These are phyloP conservation scores for Triglochin maritima DNA, from an alignment of 106 monocot species.

Conservation along the genomic window DNA sequence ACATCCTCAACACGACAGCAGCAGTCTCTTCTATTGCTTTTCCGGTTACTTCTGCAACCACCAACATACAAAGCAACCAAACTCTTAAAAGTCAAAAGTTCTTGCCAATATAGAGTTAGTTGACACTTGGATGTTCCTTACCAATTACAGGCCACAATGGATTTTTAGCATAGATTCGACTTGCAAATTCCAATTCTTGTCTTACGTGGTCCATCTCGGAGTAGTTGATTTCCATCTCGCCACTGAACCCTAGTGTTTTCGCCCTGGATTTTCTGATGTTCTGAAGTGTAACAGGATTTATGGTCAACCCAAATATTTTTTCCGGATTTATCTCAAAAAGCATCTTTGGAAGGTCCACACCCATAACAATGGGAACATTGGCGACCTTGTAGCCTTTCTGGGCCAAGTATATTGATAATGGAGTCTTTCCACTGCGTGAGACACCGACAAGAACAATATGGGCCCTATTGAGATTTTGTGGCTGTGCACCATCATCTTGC, in stretches of 20 bases:
- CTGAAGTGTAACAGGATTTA: slow-evolving; percentile 64
- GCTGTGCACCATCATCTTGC: slow-evolving; percentile 81
- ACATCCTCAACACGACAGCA: slow-evolving; percentile 67
- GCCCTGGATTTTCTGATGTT: slow-evolving; percentile 78
- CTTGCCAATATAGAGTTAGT: background rate
- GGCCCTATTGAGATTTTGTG: slow-evolving; percentile 48
- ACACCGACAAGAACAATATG: slow-evolving; percentile 76
- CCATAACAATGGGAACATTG: slow-evolving; percentile 80
- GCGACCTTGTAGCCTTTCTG: slow-evolving; percentile 94
- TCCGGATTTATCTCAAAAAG: slow-evolving; percentile 66
- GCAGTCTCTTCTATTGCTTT: slow-evolving; percentile 94
- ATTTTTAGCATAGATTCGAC: slow-evolving; percentile 49
- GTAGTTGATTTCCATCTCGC: slow-evolving; percentile 48
- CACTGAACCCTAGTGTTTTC: slow-evolving; percentile 47
- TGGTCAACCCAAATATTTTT: slow-evolving; percentile 69
- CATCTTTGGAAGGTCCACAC: slow-evolving; percentile 54
- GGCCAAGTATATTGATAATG: slow-evolving; percentile 78
- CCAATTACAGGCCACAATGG: slow-evolving; percentile 86
- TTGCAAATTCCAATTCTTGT: slow-evolving; percentile 54
- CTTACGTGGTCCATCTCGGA: slow-evolving; percentile 79
- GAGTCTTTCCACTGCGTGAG: slow-evolving; percentile 85
- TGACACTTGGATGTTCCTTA: slow-evolving; percentile 13
- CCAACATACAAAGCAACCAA: background rate
- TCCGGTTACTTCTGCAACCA: slow-evolving; percentile 65
- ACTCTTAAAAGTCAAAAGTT: too few relatives aligned